Base-by-base conservation (phyloP, 192 early-diverging fungal genomes). In the Entomortierella lignicola region DNA sequence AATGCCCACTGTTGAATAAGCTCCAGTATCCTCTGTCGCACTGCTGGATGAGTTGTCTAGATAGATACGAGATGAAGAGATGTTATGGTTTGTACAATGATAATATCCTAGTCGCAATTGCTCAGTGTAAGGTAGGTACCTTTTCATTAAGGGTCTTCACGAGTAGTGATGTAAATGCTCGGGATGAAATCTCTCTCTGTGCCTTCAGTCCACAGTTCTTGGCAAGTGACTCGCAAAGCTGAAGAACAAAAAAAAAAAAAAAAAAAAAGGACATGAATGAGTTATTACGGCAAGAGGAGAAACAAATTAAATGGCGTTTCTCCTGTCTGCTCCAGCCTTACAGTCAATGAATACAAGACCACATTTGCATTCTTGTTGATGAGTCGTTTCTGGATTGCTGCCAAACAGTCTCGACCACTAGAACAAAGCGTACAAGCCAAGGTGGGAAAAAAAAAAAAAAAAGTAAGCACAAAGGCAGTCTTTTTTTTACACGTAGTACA, bases 1-100 rank as follows among this genome's bases (percentile, higher is more conserved):
- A 92, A 92, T 0, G 94, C 91, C 92, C 98, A 99, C 59, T 92
- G 88, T 84, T 97, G 95, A 77, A 99, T 93, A 51, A 92, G 81
- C 34, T 96, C 96, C 34, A 97, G 84, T 39, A 94, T 91, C 71
- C 94, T 85, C 50, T 88, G 90, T 72, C 91, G 87, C 7, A 96
- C 94, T 15, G 87, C 88, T n/a, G 89, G 90, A 69, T 98, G 96
- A 1, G 91, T 89, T 10, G 85, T 80, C 85, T 89, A 55, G 47
- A n/a, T 2, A 39, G 25, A 0, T n/a, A n/a, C n/a, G 43, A 55
- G 37, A 34, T 11, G 44, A 41, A 80, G 34, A 26, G 34, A 60
- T 39, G 17, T 37, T 39, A 30, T n/a, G n/a, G n/a, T n/a, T n/a
- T n/a, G n/a, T n/a, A n/a, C n/a, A n/a, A n/a, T n/a, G n/a, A n/a